Conservation (phyloP, 2,329 filamentous ascomycete species). For the Tolypocladium ovalisporum region DNA sequence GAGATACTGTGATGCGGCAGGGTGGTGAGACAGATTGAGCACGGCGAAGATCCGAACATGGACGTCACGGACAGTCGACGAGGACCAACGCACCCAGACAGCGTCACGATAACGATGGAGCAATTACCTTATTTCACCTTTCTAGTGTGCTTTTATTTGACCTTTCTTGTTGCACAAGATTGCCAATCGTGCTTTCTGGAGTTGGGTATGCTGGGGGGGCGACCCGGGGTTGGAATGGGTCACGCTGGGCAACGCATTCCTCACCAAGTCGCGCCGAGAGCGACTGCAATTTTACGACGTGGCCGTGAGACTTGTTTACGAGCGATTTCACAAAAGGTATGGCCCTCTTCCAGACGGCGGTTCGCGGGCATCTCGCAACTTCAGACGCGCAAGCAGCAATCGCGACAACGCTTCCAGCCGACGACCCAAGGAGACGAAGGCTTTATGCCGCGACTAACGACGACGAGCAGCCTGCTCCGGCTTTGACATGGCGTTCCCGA, state of each 20-base stretch:
- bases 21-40: not conserved
- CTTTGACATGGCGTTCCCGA: not conserved
- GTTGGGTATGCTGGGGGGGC: conserved; percentile 5
- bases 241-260: conserved; percentile 28
- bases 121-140: no score
- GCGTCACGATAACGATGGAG: not conserved
- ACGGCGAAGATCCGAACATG: not conserved
- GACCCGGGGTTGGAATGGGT: conserved; percentile 22
- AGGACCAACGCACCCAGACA: not conserved
- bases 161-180: not conserved
- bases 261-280: conserved; percentile 11
- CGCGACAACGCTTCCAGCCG: not conserved
- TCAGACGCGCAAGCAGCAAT: not conserved
- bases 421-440: not conserved
- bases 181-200: not conserved
- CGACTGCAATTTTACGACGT: not conserved
- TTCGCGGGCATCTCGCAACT: not conserved
- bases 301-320: not conserved
- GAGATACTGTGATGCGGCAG: no score
- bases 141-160: not conserved
- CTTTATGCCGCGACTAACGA: not conserved
- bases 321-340: not conserved
- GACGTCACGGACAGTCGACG: not conserved
- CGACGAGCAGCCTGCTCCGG: not conserved
- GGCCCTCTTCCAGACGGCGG: not conserved